phyloP scores from a whole-genome alignment of 148 eudicot species.

The Euryodendron excelsum region DNA sequence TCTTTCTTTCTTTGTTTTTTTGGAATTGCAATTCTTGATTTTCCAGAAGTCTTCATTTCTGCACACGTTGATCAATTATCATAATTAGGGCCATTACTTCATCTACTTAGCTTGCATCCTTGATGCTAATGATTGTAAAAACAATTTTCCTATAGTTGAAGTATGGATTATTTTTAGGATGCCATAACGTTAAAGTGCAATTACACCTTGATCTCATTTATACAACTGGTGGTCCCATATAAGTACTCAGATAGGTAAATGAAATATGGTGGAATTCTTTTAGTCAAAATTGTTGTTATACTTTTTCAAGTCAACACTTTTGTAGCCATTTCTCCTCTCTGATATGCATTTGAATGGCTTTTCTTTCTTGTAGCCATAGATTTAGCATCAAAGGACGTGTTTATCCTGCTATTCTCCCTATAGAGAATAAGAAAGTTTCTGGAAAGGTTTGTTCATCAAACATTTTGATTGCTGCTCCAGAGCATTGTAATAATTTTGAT shows the following conservation, averaged over 20 bases:
- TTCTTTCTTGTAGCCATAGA: constrained; percentile 52
- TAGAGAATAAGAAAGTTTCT: constrained; percentile 60
- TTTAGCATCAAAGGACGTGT: constrained; percentile 86
- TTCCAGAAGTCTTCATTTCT: not conserved
- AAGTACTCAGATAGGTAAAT: not conserved
- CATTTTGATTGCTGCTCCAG: not conserved
- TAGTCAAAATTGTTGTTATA: not conserved
- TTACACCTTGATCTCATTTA: not conserved
- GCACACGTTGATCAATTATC: not conserved
- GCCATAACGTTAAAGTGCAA: not conserved
- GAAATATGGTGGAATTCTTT: not conserved
- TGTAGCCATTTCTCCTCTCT: not conserved
- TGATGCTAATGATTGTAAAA: not conserved
- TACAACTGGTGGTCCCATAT: not conserved
- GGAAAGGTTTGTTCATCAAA: constrained; percentile 59
- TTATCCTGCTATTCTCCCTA: constrained; percentile 89
- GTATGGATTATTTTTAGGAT: no score
- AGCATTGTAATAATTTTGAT: not conserved
- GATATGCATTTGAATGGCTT: not conserved
- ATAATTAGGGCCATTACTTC: not conserved
- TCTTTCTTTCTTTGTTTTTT: no score
- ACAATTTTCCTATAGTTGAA: not conserved
- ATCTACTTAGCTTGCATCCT: not conserved
- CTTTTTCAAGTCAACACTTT: not conserved
- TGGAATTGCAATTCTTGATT: no score